A percentile compares a stretch with the other conserved stretches of the same genome.
Conservation (phyloP, 176 grass and related monocot species). For the Ananas comosus region DNA sequence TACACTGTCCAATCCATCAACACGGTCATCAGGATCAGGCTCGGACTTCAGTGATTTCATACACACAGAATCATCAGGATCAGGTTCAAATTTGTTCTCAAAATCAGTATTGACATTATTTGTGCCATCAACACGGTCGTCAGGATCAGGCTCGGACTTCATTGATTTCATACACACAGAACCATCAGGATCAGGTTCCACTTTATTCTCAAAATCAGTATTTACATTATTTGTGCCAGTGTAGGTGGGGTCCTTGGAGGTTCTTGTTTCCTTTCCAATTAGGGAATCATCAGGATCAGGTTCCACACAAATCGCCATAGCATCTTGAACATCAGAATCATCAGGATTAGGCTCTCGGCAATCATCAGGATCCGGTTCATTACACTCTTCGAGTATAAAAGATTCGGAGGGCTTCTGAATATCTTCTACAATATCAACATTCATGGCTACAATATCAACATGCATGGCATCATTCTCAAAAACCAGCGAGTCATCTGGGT, state of each 20-base stretch:
- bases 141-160: slow-evolving; percentile 33
- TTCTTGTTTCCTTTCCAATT: slow-evolving; percentile 8
- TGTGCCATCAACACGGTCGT: slow-evolving; percentile 18
- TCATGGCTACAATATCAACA: slow-evolving; percentile 7
- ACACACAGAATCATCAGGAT: slow-evolving; percentile 1
- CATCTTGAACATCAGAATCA: not conserved
- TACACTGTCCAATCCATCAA: slow-evolving; percentile 30
- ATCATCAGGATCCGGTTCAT: slow-evolving; percentile 34
- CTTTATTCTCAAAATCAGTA: slow-evolving; percentile 12
- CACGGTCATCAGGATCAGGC: slow-evolving; percentile 37
- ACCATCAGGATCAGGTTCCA: slow-evolving; percentile 43
- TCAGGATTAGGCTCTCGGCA: slow-evolving; percentile 24
- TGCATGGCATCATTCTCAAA: slow-evolving; percentile 27
- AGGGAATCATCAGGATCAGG: slow-evolving; percentile 40
- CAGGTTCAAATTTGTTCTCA: too few relatives aligned
- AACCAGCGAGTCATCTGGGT: not conserved
- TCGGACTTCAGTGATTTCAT: slow-evolving; percentile 21
- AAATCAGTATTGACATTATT: too few relatives aligned
- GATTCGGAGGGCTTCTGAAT: slow-evolving; percentile 10
- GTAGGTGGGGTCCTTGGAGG: not conserved
- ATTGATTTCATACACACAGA: slow-evolving; percentile 24
- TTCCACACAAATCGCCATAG: not conserved
- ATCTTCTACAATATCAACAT: slow-evolving; percentile 7
- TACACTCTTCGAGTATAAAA: slow-evolving; percentile 6
- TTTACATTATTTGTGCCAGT: not conserved